Conservation (phyloP, 345 rosid species). For the Passiflora organensis region DNA sequence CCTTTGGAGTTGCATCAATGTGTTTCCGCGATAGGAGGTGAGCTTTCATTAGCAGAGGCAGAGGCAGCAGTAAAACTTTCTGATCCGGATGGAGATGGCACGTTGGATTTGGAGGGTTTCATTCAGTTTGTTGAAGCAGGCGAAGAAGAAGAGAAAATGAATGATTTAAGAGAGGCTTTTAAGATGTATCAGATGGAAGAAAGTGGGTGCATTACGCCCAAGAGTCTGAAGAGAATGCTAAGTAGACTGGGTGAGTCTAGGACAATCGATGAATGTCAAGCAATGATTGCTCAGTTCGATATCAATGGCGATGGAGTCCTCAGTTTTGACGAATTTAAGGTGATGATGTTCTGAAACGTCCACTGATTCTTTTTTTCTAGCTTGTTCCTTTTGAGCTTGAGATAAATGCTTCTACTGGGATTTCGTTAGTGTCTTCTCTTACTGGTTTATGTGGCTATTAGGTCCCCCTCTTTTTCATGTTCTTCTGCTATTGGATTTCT, state of each 20-base stretch:
- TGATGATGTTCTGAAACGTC: conserved; percentile 12
- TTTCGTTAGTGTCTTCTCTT: no score
- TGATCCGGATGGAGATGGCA: conserved; percentile 25
- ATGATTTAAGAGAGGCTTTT: conserved; percentile 20
- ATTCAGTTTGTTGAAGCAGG: conserved; percentile 20
- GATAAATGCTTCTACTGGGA: no score
- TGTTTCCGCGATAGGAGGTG: conserved; percentile 9
- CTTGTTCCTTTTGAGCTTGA: no score
- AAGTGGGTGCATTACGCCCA: conserved; percentile 17
- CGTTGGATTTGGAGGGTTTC: conserved; percentile 21
- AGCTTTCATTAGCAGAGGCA: conserved; percentile 16
- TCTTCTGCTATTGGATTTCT: no score
- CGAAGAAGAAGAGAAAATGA: conserved; percentile 20
- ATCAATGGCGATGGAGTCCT: conserved; percentile 29
- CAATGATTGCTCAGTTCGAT: conserved; percentile 28
- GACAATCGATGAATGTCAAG: conserved; percentile 3
- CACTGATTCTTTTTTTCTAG: no score
- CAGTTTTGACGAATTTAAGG: conserved; percentile 27
- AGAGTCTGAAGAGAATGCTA: conserved; percentile 28
- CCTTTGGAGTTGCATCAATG: conserved; percentile 13
- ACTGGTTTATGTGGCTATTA: no score
- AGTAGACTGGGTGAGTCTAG: conserved; percentile 15
- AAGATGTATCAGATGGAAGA: conserved; percentile 26
- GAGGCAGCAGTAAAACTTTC: conserved; percentile 14
- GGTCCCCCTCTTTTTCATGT: no score